Conservation (phyloP, 768 basidiomycete genomes). For the Amanita brunnescens region DNA sequence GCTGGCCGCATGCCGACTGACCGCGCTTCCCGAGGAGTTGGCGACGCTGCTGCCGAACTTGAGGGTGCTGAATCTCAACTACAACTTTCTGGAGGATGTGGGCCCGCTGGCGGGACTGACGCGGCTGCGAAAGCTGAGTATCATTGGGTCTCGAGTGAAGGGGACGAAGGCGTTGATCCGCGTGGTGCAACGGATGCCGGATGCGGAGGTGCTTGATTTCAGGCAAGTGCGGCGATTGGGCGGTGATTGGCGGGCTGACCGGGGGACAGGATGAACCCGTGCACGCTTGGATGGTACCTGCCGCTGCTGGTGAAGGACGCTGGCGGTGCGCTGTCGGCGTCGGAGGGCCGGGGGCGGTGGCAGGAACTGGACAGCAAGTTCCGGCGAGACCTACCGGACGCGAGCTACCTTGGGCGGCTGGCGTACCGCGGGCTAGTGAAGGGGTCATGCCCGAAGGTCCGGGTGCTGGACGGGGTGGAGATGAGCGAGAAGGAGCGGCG, state of each 20-base stretch:
- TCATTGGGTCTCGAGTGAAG: conserved; percentile 78
- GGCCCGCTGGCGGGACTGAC: conserved; percentile 59
- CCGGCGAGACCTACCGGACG: conserved; percentile 85
- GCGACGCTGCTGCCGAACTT: conserved; percentile 69
- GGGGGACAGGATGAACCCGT: conserved; percentile 77
- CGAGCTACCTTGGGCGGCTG: conserved; percentile 75
- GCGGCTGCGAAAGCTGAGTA: conserved; percentile 73
- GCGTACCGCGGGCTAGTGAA: conserved; percentile 88
- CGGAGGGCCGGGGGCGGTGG: conserved; percentile 45
- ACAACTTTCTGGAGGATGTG: conserved; percentile 85
- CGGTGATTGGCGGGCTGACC: not conserved
- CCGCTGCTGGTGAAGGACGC: conserved; percentile 71
- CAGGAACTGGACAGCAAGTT: conserved; percentile 76
- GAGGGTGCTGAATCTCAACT: conserved; percentile 90
- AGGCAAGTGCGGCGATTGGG: conserved; percentile 36
- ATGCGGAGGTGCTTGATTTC: conserved; percentile 87
- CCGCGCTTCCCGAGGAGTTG: conserved; percentile 61
- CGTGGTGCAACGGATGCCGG: conserved; percentile 59
- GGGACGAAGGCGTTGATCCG: conserved; percentile 68
- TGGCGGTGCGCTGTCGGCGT: conserved; percentile 59
- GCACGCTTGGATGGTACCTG: conserved; percentile 92
- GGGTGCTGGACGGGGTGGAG: conserved; percentile 79
- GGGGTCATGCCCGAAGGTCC: conserved; percentile 57
- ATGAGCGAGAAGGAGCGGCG: conserved; percentile 77
- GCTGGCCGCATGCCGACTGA: conserved; percentile 78